Evolutionary conservation across 2,329 filamentous ascomycete genomes (phyloP), one percentile per base, ranked within the genome.

Genomic region (Rutstroemia sp.): DNA sequence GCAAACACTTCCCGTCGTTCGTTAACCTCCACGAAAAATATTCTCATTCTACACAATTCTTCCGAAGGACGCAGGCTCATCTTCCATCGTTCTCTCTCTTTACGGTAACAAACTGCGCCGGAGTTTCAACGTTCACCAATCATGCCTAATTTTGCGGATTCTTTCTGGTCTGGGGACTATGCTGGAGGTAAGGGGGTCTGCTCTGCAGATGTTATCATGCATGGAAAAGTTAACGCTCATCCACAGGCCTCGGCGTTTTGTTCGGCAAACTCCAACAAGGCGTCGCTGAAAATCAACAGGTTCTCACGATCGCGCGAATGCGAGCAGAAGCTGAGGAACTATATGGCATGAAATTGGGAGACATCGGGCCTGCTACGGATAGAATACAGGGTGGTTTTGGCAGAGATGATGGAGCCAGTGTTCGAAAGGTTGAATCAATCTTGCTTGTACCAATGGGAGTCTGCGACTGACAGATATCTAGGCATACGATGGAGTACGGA

Each of bases 131-230:
- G 23, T 27, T 47, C 21, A 27, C 44, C 44, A 47, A 42, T 47
- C 44, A 47, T 92, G 88, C 87, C 88, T 65, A 83, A 89, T 67
- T 97, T 99, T 75, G 86, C 91, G 65, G 90, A 92, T 75, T 96
- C 92, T 51, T 97, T 99, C 76, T 99, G 94, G 94, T 96, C 94
- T 60, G 83, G 84, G 71, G 94, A 99, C 80, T 97, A 97, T 79
- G 92, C 92, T 71, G 91, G 89, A 78, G 92, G 88, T 88, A 76
- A 71, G 80, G 69, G 58, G 40, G 54, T 48, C 25, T 19, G 4
- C 16, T 44, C 34, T 48, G 34, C 48, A 14, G 14, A 17, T 48
- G 9, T 55, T 10, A 19, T 30, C 34, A 3, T 44, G 40, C 40
- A 44, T 44, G 9, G 17, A 44, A 34, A 34, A 34, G 30, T 17